These are phyloP conservation scores for Paramecium bursaria DNA, from an alignment of 73 alveolate species.

Conservation along the genomic window DNA sequence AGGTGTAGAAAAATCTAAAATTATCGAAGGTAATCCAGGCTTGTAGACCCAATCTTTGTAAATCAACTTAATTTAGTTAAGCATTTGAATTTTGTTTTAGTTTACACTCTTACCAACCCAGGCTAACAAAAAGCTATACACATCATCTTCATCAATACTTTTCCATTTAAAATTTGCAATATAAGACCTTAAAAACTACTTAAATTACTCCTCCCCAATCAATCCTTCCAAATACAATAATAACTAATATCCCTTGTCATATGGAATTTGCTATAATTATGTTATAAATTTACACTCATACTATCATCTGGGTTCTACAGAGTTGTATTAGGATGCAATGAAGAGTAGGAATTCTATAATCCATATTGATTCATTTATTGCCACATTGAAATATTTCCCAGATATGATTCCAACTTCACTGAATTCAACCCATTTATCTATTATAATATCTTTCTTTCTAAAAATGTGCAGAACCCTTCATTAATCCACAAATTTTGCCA, in stretches of 20 bases:
- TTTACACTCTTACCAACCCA: not conserved
- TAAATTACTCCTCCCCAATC: constrained; percentile 66
- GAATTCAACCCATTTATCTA: constrained; percentile 72
- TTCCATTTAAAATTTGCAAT: constrained; percentile 64
- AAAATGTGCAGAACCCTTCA: constrained; percentile 92
- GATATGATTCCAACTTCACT: constrained; percentile 70
- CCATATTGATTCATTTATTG: constrained; percentile 39
- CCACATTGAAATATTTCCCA: constrained; percentile 68
- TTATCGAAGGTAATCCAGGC: constrained; percentile 64
- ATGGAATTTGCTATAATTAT: constrained; percentile 61
- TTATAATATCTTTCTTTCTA: constrained; percentile 83
- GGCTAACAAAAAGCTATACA: constrained; percentile 43
- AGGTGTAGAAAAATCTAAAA: constrained; percentile 54
- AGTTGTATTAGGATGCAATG: constrained; percentile 72
- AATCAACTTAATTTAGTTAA: constrained; percentile 22
- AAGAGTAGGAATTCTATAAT: constrained; percentile 64
- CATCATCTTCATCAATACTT: constrained; percentile 73
- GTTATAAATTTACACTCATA: constrained; percentile 48
- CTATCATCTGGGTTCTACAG: constrained; percentile 78
- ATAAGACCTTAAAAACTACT: constrained; percentile 56
- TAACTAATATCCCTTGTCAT: constrained; percentile 74
- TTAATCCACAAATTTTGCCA: constrained; percentile 99
- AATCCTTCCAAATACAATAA: constrained; percentile 65
- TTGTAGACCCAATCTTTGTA: constrained; percentile 68
- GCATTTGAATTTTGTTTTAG: constrained; percentile 28